Percentiles rank a stretch among this genome's conserved stretches.
Conservation (phyloP, 2,329 filamentous ascomycete species). For the Rasamsonia emersonii region DNA sequence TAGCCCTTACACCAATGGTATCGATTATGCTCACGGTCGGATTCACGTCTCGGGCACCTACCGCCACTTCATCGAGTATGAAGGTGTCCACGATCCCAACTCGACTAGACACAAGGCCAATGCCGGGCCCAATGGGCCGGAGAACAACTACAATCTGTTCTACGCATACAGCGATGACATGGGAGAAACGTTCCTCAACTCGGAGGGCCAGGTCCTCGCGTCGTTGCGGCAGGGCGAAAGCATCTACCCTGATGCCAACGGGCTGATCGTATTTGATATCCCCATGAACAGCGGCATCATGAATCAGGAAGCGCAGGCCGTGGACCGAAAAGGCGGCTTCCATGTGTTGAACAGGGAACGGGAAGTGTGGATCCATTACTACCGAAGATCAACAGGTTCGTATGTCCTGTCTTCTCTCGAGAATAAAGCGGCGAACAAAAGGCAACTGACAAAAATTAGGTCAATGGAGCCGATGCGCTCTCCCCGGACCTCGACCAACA, state of each 20-base stretch:
- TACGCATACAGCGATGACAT: constrained; percentile 40
- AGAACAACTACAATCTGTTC: constrained; percentile 45
- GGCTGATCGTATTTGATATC: neutral
- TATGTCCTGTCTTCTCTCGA: too few relatives aligned
- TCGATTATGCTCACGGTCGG: constrained; percentile 24
- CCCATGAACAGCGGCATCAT: constrained; percentile 1
- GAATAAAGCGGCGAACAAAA: too few relatives aligned
- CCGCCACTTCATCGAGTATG: constrained; percentile 40
- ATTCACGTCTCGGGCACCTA: constrained; percentile 45
- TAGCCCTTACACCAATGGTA: constrained; percentile 47
- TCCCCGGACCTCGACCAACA: too few relatives aligned
- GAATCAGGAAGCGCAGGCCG: constrained; percentile 1
- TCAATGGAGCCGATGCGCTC: too few relatives aligned
- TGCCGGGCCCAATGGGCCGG: constrained; percentile 35
- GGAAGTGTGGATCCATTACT: constrained; percentile 1
- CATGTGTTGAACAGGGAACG: neutral
- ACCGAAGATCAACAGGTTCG: too few relatives aligned
- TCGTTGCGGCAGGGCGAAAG: too few relatives aligned
- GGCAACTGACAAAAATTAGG: too few relatives aligned
- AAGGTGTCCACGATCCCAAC: constrained; percentile 33
- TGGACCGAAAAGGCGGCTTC: neutral
- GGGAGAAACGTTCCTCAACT: neutral
- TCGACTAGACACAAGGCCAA: constrained; percentile 37
- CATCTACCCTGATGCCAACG: neutral
- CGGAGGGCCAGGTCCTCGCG: neutral